Evolutionary conservation across 768 basidiomycete genomes (phyloP), one percentile per base, ranked within the genome.

Genomic region (Rhodocollybia butyracea): DNA sequence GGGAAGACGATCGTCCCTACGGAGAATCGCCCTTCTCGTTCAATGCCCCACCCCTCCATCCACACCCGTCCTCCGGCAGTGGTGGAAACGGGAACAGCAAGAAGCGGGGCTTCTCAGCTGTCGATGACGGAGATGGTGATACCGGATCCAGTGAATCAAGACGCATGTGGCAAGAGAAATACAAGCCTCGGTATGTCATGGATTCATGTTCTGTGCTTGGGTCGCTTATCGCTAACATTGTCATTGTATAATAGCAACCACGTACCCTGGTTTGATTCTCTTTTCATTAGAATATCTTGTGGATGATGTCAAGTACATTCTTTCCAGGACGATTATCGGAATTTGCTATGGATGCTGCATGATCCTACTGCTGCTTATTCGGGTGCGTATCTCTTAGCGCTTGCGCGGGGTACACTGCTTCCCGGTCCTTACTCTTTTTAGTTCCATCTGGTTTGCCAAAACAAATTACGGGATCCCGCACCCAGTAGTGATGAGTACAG

Each of bases 321-420:
- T 91, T 32, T 89, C 89, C 2, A 91, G 90, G 90, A 79, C 78
- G 48, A 76, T 91, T 61, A 90, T 91, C 54, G 82, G 85, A 3
- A 64, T 83, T 52, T 87, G 85, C 68, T 85, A 86, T 63, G 57
- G 29, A 10, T 54, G 66, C 29, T 85, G 85, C 66, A 83, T 85
- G 42, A 27, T 71, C 12, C 51, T 75, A 7, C 56, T 76, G 15
- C 70, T 84, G 22, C 24, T 64, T 34, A 81, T 91, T 56, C 82
- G 87, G 21, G 69, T 61, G 26, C 40, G 26, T 26, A 76, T 91
- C 38, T 64, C 71, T 66, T 84, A 86, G 59, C 76, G 77, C 0
- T 60, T 60, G 5, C 76, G 81, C 46, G 42, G 40, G 13, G n/a
- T 17, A 17, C 22, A 21, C 26, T 12, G 34, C 22, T 13, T 22